These are phyloP conservation scores for Ophiostoma australiae DNA, from an alignment of 2,329 filamentous ascomycete genomes.

Conservation along the genomic window DNA sequence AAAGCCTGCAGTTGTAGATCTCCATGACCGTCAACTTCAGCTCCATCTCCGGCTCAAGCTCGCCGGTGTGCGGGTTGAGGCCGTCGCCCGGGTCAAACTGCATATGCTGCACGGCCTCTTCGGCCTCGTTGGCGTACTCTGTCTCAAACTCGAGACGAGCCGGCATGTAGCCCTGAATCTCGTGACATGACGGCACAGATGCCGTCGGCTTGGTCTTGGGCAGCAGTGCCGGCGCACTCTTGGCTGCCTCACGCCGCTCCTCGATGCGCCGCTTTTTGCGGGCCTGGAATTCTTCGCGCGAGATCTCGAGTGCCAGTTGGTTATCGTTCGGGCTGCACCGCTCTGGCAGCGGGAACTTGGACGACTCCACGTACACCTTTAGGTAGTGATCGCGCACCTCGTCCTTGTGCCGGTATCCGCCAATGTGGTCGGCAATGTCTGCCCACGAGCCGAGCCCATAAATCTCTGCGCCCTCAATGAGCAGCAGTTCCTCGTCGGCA, in stretches of 20 bases:
- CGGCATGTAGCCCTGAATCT: slow-evolving; percentile 98
- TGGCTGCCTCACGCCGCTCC: slow-evolving; percentile 79
- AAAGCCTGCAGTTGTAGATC: slow-evolving; percentile 91
- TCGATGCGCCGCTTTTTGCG: slow-evolving; percentile 92
- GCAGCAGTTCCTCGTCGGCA: slow-evolving; percentile 89
- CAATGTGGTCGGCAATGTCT: slow-evolving; percentile 96
- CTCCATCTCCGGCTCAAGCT: slow-evolving; percentile 92
- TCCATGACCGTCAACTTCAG: slow-evolving; percentile 97
- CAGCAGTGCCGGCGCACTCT: slow-evolving; percentile 73
- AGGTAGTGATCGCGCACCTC: slow-evolving; percentile 95
- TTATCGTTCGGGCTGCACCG: slow-evolving; percentile 79
- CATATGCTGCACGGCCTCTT: slow-evolving; percentile 97
- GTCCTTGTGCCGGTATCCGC: slow-evolving; percentile 88
- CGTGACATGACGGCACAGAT: slow-evolving; percentile 91
- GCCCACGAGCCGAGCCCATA: slow-evolving; percentile 97
- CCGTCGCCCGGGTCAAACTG: slow-evolving; percentile 96
- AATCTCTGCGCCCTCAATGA: slow-evolving; percentile 90
- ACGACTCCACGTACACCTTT: slow-evolving; percentile 76
- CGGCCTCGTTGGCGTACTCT: slow-evolving; percentile 94
- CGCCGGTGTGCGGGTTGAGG: slow-evolving; percentile 74
- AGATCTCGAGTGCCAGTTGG: slow-evolving; percentile 70
- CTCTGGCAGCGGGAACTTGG: slow-evolving; percentile 79
- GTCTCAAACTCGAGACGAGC: slow-evolving; percentile 96
- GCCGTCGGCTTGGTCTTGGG: slow-evolving; percentile 95
- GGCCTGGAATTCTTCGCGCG: slow-evolving; percentile 87